Base-by-base conservation (phyloP, 2,329 filamentous ascomycete genomes). In the Hawksworthiomyces lignivorus region DNA sequence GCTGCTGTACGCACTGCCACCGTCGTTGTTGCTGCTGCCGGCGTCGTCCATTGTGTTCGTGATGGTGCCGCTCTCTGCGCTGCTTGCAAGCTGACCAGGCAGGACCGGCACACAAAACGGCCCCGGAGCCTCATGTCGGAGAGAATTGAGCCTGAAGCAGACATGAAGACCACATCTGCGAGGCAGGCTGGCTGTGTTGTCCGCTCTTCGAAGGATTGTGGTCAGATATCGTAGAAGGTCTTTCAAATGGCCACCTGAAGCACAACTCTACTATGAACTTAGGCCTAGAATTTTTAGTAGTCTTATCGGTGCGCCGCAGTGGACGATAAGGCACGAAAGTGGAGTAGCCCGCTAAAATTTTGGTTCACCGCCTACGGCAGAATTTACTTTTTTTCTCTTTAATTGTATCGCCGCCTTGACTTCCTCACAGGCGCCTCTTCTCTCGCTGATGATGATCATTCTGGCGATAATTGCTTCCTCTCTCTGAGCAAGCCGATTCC, bases 111-210 rank as follows among this genome's bases (percentile, higher is more conserved):
- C 11, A 54, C 39, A 43, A 48, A 53, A 4, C 17, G 43, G 27
- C 44, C 22, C 31, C 43, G 38, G 32, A 41, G 11, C 20, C 45
- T 39, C 36, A 53, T 30, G 36, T 52, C 50, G 14, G 36, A 22
- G 6, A 50, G n/a, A 17, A 50, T 22, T 27, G 43, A 18, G 19
- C 39, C 35, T 21, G 44, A 38, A n/a, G 45, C 30, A 31, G 39
- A 35, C 49, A 49, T 51, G 37, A 72, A 57, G 12, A 73, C 58
- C 2, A 72, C 52, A 46, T 73, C 67, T 2, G 64, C 68, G 3
- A 12, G 12, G 24, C 24, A 26, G 12, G 12, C 24, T n/a, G n/a
- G n/a, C n/a, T n/a, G n/a, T n/a, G n/a, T n/a, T n/a, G n/a, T n/a
- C n/a, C n/a, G n/a, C n/a, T n/a, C n/a, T n/a, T n/a, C n/a, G n/a